Conservation (phyloP, 768 basidiomycete species). For the Mycena sanguinolenta region DNA sequence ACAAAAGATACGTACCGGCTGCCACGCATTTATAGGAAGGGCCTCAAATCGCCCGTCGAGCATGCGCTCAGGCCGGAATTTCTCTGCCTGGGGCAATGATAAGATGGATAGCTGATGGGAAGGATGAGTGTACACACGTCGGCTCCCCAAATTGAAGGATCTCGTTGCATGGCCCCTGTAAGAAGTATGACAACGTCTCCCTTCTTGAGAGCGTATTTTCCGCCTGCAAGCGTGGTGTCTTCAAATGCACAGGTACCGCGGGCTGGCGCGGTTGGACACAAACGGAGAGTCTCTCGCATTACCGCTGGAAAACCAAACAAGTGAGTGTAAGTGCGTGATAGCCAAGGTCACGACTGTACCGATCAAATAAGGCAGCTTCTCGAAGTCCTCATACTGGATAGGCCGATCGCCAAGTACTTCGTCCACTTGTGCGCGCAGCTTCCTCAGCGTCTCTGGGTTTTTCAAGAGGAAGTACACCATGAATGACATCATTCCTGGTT, state of each 20-base stretch:
- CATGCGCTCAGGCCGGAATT: constrained; percentile 61
- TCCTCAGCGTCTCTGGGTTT: constrained; percentile 56
- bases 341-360: constrained; percentile 41
- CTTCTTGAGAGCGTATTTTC: constrained; percentile 55
- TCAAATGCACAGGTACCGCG: constrained; percentile 50
- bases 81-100: constrained; percentile 45
- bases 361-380: constrained; percentile 56
- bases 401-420: constrained; percentile 54
- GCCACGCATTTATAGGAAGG: constrained; percentile 60
- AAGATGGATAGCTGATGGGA: too few relatives aligned
- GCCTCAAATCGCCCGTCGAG: constrained; percentile 60
- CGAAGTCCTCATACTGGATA: constrained; percentile 52
- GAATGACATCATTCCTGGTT: constrained; percentile 56
- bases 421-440: constrained; percentile 63
- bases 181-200: constrained; percentile 47
- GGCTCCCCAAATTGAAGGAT: constrained; percentile 61
- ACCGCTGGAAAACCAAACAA: constrained; percentile 47
- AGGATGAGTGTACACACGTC: constrained; percentile 52
- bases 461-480: constrained; percentile 57
- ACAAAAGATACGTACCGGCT: constrained; percentile 47
- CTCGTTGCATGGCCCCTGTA: constrained; percentile 52
- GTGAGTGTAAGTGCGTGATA: too few relatives aligned
- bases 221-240: constrained; percentile 53
- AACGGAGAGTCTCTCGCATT: constrained; percentile 54
- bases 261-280: constrained; percentile 53